A percentile compares a stretch with the other conserved stretches of the same genome.
Evolutionary conservation across 257 asterid species (phyloP).

Genomic region (Verbascum thapsus): DNA sequence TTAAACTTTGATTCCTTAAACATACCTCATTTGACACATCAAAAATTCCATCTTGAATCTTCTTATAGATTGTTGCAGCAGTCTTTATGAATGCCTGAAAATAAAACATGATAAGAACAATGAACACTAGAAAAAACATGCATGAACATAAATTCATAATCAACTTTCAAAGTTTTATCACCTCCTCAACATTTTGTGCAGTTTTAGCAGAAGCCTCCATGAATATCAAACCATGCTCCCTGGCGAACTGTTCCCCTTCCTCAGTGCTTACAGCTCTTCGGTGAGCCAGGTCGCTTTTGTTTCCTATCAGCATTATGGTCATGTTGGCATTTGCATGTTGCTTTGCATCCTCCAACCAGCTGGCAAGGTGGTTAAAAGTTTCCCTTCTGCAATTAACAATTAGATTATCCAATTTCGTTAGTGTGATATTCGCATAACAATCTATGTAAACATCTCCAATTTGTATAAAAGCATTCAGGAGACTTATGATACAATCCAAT

Average conservation of each 20-base stretch:
- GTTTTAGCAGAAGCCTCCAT: slow-evolving; percentile 94
- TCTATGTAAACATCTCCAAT: not conserved
- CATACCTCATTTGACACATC: slow-evolving; percentile 80
- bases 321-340: slow-evolving; percentile 71
- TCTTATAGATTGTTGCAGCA: slow-evolving; percentile 71
- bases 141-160: not conserved
- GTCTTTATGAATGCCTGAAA: slow-evolving; percentile 82
- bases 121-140: not conserved
- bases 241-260: slow-evolving; percentile 87
- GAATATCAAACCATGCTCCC: slow-evolving; percentile 72
- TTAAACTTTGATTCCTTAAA: too few species aligned
- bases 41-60: slow-evolving; percentile 79
- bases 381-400: slow-evolving; percentile 61
- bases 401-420: not conserved
- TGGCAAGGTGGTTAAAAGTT: slow-evolving; percentile 73
- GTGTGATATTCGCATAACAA: not conserved
- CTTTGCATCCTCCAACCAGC: slow-evolving; percentile 89
- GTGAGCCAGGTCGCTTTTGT: slow-evolving; percentile 68
- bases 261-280: slow-evolving; percentile 85
- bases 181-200: slow-evolving; percentile 87
- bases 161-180: slow-evolving; percentile 29
- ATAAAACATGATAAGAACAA: slow-evolving; percentile 5
- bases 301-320: slow-evolving; percentile 81
- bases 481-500: not conserved
- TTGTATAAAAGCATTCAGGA: not conserved